Conservation (phyloP, 345 rosid genomes). For the Atalantia buxifolia region DNA sequence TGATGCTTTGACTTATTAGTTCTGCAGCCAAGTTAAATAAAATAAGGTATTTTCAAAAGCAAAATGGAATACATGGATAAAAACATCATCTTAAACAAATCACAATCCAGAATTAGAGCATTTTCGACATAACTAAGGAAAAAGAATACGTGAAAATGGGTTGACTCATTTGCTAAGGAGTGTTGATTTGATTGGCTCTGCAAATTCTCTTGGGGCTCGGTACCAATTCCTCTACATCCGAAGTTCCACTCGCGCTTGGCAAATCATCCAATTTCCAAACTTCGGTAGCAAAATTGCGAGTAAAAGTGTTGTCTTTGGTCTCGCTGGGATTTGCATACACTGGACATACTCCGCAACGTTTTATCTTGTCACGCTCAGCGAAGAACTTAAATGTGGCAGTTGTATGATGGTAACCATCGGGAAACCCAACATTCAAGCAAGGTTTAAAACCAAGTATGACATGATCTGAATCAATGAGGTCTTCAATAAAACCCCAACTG, state of each 20-base stretch:
- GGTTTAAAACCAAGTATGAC: not conserved
- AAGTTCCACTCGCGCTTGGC: not conserved
- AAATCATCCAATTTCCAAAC: not conserved
- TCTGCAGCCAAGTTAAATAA: too few relatives aligned
- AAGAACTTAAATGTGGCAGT: too few relatives aligned
- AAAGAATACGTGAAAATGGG: too few relatives aligned
- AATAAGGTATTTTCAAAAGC: too few relatives aligned
- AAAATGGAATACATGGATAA: too few relatives aligned
- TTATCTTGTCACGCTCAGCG: rapidly evolving
- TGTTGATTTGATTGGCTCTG: too few relatives aligned
- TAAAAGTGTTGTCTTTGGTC: not conserved
- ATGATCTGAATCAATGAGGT: not conserved
- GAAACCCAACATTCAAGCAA: not conserved
- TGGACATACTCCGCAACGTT: not conserved
- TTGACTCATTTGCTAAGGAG: too few relatives aligned
- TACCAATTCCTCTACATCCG: not conserved
- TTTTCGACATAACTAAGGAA: too few relatives aligned
- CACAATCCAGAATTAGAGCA: too few relatives aligned
- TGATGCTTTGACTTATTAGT: too few relatives aligned
- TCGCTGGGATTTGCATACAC: not conserved
- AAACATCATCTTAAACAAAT: too few relatives aligned
- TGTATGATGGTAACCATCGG: not conserved
- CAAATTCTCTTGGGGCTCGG: too few relatives aligned
- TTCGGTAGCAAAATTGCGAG: not conserved
- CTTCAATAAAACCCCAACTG: rapidly evolving